Conservation (phyloP, 2,329 filamentous ascomycete species). For the Sporothrix dimorphospora region DNA sequence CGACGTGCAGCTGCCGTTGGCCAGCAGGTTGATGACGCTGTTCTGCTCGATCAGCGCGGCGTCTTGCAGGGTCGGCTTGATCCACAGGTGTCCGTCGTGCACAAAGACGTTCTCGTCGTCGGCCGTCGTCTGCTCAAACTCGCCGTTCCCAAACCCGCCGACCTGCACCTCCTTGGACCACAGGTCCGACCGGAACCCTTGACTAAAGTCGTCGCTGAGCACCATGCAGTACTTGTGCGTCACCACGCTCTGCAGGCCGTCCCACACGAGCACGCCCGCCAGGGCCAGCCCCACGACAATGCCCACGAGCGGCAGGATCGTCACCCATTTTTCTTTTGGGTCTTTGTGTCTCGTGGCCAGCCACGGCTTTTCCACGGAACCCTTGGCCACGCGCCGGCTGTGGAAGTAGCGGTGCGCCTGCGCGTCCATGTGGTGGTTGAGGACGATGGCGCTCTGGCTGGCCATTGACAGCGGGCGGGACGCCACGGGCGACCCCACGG, state of each 20-base stretch:
- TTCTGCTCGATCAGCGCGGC: slow-evolving; percentile 65
- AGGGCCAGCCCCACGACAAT: slow-evolving; percentile 69
- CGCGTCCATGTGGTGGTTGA: slow-evolving; percentile 41
- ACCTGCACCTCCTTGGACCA: slow-evolving; percentile 78
- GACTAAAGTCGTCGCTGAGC: slow-evolving; percentile 68
- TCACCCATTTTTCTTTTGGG: slow-evolving; percentile 83
- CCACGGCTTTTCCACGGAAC: slow-evolving; percentile 77
- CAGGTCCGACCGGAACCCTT: slow-evolving; percentile 59
- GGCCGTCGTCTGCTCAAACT: slow-evolving; percentile 77
- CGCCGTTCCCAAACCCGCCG: slow-evolving; percentile 77
- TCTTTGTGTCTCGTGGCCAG: slow-evolving; percentile 62
- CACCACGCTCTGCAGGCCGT: slow-evolving; percentile 71
- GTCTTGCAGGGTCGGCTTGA: slow-evolving; percentile 79
- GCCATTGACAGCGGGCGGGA: slow-evolving; percentile 38
- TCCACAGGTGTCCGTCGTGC: slow-evolving; percentile 68
- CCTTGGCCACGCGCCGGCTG: slow-evolving; percentile 72
- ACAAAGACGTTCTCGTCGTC: slow-evolving; percentile 75
- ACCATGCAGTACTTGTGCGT: slow-evolving; percentile 74
- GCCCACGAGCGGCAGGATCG: slow-evolving; percentile 75
- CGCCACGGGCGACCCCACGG: slow-evolving; percentile 43
- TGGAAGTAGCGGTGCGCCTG: slow-evolving; percentile 66
- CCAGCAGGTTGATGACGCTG: slow-evolving; percentile 68
- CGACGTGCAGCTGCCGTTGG: slow-evolving; percentile 70
- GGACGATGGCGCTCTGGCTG: slow-evolving; percentile 45
- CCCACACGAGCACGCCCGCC: slow-evolving; percentile 73